A percentile compares a stretch with the other conserved stretches of the same genome.
Conservation (phyloP, 495 filamentous ascomycete genomes). For the Recurvomyces mirabilis region DNA sequence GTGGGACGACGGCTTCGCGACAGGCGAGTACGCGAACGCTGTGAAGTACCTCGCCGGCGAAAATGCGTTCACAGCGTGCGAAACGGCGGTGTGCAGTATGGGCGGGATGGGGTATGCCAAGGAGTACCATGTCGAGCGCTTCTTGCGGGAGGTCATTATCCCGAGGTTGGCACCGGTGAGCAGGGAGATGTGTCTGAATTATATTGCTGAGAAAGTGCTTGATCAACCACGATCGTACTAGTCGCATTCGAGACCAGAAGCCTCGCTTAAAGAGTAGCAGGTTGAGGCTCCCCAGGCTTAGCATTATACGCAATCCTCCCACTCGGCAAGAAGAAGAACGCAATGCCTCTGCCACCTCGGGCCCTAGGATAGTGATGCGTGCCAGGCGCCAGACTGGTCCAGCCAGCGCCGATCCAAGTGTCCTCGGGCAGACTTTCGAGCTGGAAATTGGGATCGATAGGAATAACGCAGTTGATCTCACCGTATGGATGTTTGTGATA, state of each 20-base stretch:
- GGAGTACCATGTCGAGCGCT: conserved; percentile 26
- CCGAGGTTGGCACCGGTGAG: conserved; percentile 26
- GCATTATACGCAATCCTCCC: conserved; percentile 35
- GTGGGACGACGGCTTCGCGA: conserved; percentile 24
- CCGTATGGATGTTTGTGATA: conserved; percentile 39
- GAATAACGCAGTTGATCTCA: conserved; percentile 41
- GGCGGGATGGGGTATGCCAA: conserved; percentile 28
- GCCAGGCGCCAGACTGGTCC: conserved; percentile 35
- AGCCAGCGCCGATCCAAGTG: conserved; percentile 37
- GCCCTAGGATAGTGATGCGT: conserved; percentile 38
- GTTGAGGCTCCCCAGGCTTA: conserved; percentile 31
- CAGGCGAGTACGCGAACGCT: conserved; percentile 26
- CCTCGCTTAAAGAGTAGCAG: conserved; percentile 1
- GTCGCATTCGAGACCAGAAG: background rate
- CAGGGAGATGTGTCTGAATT: conserved; percentile 26
- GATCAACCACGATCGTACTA: conserved; percentile 23
- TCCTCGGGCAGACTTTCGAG: conserved; percentile 33
- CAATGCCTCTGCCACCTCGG: conserved; percentile 31
- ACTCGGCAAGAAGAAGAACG: conserved; percentile 36
- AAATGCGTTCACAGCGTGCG: conserved; percentile 23
- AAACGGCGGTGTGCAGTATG: conserved; percentile 23
- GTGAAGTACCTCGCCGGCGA: conserved; percentile 26
- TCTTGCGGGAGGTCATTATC: conserved; percentile 24
- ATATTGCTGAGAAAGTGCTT: conserved; percentile 23
- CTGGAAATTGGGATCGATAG: conserved; percentile 32